Percentiles rank a stretch among this genome's conserved stretches.
These are phyloP conservation scores for Phytopythium boreale DNA, from an alignment of 352 stramenopile genomes.

Conservation along the genomic window DNA sequence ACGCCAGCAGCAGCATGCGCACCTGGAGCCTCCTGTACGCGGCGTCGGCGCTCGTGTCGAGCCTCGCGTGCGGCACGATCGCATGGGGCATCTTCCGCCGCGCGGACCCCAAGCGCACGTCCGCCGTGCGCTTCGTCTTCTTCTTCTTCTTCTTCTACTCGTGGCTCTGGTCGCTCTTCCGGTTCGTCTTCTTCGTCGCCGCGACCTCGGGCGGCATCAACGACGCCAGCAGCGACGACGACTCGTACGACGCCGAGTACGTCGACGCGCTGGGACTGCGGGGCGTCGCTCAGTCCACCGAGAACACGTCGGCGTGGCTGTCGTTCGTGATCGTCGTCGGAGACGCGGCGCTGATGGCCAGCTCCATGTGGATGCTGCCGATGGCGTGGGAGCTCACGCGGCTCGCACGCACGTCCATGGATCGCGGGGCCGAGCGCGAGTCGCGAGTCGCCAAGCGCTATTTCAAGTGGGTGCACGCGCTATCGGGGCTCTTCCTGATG, in stretches of 20 bases:
- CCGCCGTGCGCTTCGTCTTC: conserved; percentile 44
- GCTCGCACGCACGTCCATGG: conserved; percentile 40
- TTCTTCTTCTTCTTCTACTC: conserved; percentile 63
- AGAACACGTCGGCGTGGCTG: conserved; percentile 35
- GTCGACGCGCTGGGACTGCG: conserved; percentile 38
- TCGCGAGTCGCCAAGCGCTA: conserved; percentile 20
- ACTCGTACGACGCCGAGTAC: conserved; percentile 18
- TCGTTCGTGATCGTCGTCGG: conserved; percentile 38
- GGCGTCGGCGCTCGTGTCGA: conserved; percentile 33
- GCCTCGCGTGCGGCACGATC: conserved; percentile 33
- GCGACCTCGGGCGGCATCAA: conserved; percentile 21
- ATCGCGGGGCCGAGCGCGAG: conserved; percentile 28
- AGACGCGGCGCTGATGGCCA: conserved; percentile 34
- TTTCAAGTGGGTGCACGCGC: conserved; percentile 29
- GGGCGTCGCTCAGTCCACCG: conserved; percentile 30
- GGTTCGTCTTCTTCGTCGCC: conserved; percentile 41
- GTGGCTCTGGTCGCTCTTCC: conserved; percentile 57
- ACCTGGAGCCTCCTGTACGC: conserved; percentile 48
- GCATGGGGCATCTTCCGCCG: conserved; percentile 31
- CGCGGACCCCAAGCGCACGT: conserved; percentile 29
- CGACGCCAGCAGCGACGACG: conserved; percentile 3
- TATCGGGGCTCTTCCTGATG: conserved; percentile 34
- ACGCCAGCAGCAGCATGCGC: conserved; percentile 22
- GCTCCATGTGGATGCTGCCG: conserved; percentile 46
- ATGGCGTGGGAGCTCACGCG: conserved; percentile 42